A percentile compares a stretch with the other conserved stretches of the same genome.
Conservation (phyloP, 345 rosid genomes). For the Eucalyptus pauciflora region DNA sequence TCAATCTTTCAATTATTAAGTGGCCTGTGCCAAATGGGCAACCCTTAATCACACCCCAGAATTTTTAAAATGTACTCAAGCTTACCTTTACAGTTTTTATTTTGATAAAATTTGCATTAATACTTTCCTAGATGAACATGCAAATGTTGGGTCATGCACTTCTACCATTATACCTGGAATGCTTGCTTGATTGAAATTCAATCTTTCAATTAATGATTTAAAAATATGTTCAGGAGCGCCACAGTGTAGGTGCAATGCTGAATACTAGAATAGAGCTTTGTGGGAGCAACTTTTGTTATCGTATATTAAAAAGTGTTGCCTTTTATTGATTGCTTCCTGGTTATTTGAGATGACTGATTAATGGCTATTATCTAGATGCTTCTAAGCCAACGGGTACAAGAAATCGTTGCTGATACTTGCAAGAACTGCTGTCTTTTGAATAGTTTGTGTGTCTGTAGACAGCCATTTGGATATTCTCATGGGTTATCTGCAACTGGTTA, state of each 20-base stretch:
- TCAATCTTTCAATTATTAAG: background rate
- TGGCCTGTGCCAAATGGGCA: background rate
- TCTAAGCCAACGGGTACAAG: conserved; percentile 81
- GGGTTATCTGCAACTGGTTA: conserved; percentile 45
- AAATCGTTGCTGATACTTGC: conserved; percentile 81
- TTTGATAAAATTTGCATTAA: background rate
- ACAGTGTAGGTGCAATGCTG: background rate
- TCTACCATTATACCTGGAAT: background rate
- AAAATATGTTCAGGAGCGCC: background rate
- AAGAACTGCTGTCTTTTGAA: conserved; percentile 65
- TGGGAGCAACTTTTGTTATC: background rate
- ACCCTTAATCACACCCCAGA: background rate
- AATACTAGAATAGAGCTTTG: background rate
- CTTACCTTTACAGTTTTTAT: background rate
- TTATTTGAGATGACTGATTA: background rate
- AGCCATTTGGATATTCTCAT: conserved; percentile 55
- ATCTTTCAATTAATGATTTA: background rate
- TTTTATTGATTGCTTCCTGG: background rate
- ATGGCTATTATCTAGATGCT: conserved; percentile 54
- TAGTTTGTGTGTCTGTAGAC: conserved; percentile 74
- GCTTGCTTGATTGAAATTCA: background rate
- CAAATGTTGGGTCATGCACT: background rate
- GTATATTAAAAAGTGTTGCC: background rate
- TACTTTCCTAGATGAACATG: background rate
- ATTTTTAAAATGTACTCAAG: background rate